Evolutionary conservation across 2,329 filamentous ascomycete species (phyloP).

Genomic region (Lithohypha guttulata): DNA sequence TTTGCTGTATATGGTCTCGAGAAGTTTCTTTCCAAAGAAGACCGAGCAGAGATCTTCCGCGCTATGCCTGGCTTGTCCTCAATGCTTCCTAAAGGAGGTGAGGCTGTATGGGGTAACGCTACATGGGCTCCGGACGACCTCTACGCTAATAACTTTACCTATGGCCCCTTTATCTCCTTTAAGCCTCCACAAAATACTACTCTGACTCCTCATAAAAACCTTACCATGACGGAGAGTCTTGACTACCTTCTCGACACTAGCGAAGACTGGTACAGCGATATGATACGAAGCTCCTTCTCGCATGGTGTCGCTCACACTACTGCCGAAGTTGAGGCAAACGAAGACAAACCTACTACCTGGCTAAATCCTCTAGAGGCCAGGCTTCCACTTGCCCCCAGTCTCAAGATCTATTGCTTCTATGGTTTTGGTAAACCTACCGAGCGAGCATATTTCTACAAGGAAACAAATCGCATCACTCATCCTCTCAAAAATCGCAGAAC

Average conservation of each 20-base stretch:
- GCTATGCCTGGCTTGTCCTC: conserved; percentile 94
- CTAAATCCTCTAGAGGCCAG: conserved; percentile 90
- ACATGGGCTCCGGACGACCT: conserved; percentile 83
- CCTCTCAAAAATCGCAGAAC: conserved; percentile 40
- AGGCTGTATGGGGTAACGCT: conserved; percentile 86
- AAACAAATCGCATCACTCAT: conserved; percentile 30
- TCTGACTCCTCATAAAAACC: conserved; percentile 46
- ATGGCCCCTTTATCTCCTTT: conserved; percentile 78
- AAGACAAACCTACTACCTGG: conserved; percentile 72
- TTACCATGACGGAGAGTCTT: conserved; percentile 70
- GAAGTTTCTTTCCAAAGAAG: conserved; percentile 82
- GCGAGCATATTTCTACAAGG: conserved; percentile 80
- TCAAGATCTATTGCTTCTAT: conserved; percentile 98
- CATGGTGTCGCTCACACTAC: conserved; percentile 74
- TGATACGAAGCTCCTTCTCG: conserved; percentile 67
- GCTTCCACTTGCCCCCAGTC: conserved; percentile 70
- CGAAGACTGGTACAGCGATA: conserved; percentile 74
- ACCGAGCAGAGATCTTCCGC: conserved; percentile 86
- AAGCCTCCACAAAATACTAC: conserved; percentile 50
- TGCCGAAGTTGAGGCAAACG: conserved; percentile 71
- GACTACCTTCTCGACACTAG: conserved; percentile 66
- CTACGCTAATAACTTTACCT: conserved; percentile 44
- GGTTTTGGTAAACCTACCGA: conserved; percentile 88
- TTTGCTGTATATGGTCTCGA: conserved; percentile 96
- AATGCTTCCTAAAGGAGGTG: conserved; percentile 90